These are phyloP conservation scores for Neocatenulostroma microsporum DNA, from an alignment of 2,329 filamentous ascomycete genomes.

Conservation along the genomic window DNA sequence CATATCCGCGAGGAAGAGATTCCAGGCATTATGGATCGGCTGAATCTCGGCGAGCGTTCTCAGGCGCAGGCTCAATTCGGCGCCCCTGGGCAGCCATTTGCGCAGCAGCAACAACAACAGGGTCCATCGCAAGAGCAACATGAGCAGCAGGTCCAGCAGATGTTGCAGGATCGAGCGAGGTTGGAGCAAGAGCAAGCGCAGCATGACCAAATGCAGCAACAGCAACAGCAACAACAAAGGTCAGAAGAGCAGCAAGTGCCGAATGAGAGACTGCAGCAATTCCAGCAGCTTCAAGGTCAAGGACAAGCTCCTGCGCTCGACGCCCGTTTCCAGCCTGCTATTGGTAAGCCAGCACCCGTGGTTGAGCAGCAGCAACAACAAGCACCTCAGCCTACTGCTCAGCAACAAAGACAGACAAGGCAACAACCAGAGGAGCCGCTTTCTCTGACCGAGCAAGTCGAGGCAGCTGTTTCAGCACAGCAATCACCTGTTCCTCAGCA, in stretches of 20 bases:
- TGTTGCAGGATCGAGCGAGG: slow-evolving; percentile 54
- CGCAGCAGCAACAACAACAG: slow-evolving; percentile 37
- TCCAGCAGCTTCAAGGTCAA: slow-evolving; percentile 62
- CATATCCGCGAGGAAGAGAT: slow-evolving; percentile 62
- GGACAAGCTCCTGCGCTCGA: slow-evolving; percentile 11
- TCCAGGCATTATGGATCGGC: slow-evolving; percentile 55
- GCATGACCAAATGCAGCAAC: slow-evolving; percentile 41
- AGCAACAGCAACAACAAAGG: no score
- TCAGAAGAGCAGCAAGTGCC: slow-evolving; percentile 39
- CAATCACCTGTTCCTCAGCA: slow-evolving; percentile 46
- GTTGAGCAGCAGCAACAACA: slow-evolving; percentile 31
- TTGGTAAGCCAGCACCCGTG: slow-evolving; percentile 11
- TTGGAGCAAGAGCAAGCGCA: slow-evolving; percentile 56
- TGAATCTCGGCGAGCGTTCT: slow-evolving; percentile 51
- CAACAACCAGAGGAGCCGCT: no score
- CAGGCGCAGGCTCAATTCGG: slow-evolving; percentile 43
- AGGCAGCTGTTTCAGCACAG: slow-evolving; percentile 60
- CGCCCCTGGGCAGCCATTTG: slow-evolving; percentile 39
- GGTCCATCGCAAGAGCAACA: slow-evolving; percentile 35
- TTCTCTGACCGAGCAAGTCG: slow-evolving; percentile 75
- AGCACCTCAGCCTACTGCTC: no score
- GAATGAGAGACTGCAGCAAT: slow-evolving; percentile 70
- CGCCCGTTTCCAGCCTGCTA: slow-evolving; percentile 14
- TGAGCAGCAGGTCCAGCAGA: slow-evolving; percentile 50
- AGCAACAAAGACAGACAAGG: no score